Evolutionary conservation across 2,329 filamentous ascomycete species (phyloP).

Genomic region (Nemania serpens): DNA sequence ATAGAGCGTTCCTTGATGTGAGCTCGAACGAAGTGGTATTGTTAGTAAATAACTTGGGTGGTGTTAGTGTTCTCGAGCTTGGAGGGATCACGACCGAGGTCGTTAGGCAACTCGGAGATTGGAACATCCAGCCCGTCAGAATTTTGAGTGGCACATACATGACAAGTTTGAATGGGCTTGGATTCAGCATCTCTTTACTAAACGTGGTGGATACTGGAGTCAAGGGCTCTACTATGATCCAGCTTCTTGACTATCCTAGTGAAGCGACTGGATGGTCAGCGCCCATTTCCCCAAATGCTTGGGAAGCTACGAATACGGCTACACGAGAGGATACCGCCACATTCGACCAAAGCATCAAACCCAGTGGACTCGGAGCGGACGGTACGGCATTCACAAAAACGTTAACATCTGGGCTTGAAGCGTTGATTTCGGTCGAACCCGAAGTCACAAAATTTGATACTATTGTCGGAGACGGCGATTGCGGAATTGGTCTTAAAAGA

Average conservation of each 20-base stretch:
- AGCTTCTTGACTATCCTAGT: conserved; percentile 70
- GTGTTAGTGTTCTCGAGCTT: conserved; percentile 73
- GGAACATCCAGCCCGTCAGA: conserved; percentile 65
- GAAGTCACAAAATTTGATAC: conserved; percentile 77
- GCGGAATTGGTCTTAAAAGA: conserved; percentile 82
- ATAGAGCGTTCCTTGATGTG: conserved; percentile 71
- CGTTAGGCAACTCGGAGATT: conserved; percentile 62
- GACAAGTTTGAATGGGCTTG: conserved; percentile 77
- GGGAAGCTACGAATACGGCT: conserved; percentile 60
- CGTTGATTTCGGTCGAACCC: conserved; percentile 68
- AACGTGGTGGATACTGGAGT: conserved; percentile 66
- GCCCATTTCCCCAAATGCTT: conserved; percentile 65
- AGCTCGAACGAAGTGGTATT: conserved; percentile 68
- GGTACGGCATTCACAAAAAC: conserved; percentile 53
- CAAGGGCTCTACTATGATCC: conserved; percentile 64
- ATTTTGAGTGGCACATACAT: conserved; percentile 74
- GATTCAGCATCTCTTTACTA: conserved; percentile 74
- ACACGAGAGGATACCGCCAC: conserved; percentile 49
- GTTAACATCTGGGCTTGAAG: conserved; percentile 62
- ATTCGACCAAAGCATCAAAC: conserved; percentile 41
- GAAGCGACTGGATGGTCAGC: conserved; percentile 74
- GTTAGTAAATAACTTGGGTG: conserved; percentile 76
- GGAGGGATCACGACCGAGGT: conserved; percentile 74
- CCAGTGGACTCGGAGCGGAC: conserved; percentile 60
- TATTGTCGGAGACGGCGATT: conserved; percentile 88